Evolutionary conservation across 257 asterid genomes (phyloP).

Genomic region (Salvia rosmarinus): DNA sequence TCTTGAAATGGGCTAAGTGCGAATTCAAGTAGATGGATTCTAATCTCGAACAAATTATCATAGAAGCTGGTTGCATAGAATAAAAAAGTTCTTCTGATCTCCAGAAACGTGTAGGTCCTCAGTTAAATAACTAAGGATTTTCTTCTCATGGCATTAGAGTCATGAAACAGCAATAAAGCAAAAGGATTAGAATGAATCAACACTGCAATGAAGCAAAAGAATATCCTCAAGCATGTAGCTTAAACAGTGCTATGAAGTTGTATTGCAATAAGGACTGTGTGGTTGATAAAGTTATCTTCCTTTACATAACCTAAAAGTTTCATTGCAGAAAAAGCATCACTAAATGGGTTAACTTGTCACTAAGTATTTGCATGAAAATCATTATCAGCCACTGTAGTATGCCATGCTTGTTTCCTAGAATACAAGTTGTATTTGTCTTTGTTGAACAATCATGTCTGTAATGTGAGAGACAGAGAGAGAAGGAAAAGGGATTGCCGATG

Average conservation of each 20-base stretch:
- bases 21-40: background rate
- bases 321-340: constrained; percentile 16
- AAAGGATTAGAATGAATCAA: background rate
- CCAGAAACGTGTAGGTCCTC: background rate
- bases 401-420: constrained; percentile 8
- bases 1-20: background rate
- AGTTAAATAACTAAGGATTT: constrained; percentile 1
- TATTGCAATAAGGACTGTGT: background rate
- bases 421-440: background rate
- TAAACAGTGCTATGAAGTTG: background rate
- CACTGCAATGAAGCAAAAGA: background rate
- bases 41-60: background rate
- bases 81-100: background rate
- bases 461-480: constrained; percentile 1
- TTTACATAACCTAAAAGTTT: constrained; percentile 1
- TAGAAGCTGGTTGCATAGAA: background rate
- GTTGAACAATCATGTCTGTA: background rate
- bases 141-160: constrained; percentile 16
- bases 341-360: background rate
- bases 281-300: background rate
- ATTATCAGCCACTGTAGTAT: background rate
- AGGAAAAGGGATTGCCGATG: constrained; percentile 22
- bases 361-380: background rate
- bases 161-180: background rate
- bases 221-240: constrained; percentile 10